Evolutionary conservation across 2,329 filamentous ascomycete genomes (phyloP), one percentile per base, ranked within the genome.

Genomic region (Pseudodiploospora longispora): DNA sequence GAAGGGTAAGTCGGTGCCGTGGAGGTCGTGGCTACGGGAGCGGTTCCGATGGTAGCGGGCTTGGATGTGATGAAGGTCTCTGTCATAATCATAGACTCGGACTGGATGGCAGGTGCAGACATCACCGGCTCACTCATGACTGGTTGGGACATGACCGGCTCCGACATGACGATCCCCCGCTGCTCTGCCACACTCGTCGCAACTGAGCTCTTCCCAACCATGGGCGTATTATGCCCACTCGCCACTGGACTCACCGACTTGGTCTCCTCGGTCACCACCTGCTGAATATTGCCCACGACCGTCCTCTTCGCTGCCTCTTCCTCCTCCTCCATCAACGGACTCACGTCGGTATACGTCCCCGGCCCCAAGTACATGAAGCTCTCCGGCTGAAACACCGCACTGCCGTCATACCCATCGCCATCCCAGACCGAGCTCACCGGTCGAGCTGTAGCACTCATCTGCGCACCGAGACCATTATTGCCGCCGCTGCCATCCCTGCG

Each of bases 361-460:
- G 72, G 70, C 0, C 72, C 73, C 10, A 76, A 64, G 50, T 69
- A 76, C 66, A 75, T 74, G 50, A 76, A 74, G 48, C 63, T 69
- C 48, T 74, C 73, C 3, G 72, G 70, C 47, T 75, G 70, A 47
- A 75, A 76, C 45, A 72, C 71, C 2, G 52, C 64, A 36, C 60
- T 52, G 30, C 57, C 49, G 36, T 62, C 63, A 48, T 66, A 54
- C 2, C 60, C 54, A 6, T 62, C 61, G 5, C 56, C 55, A 28
- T 64, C 56, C 59, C 57, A 65, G 2, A 63, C 51, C 10, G 50
- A 48, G 45, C 59, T 62, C 36, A 64, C 54, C 3, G 61, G 62
- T 40, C 52, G 49, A 30, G 61, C 59, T 40, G 57, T 58, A 27
- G 63, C 61, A 28, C 58, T 59, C 61, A 64, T 65, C 34, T 52